These are phyloP conservation scores for Cyberlindnera americana DNA, from an alignment of 805 yeast genomes.

Conservation along the genomic window DNA sequence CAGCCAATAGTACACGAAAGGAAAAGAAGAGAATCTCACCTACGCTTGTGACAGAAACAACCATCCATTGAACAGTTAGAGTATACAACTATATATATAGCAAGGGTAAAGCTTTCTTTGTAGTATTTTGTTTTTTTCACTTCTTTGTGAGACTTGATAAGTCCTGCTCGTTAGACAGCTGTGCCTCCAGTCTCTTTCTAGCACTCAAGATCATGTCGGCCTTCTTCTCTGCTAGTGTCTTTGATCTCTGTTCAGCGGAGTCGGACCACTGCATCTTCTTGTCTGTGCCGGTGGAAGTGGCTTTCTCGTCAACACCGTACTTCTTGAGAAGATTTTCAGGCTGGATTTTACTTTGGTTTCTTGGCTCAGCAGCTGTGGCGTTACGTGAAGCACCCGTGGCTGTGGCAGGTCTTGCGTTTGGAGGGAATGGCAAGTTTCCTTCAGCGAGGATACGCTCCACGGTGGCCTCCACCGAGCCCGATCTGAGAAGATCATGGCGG, in stretches of 20 bases:
- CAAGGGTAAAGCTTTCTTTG: neutral
- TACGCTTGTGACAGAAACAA: slow-evolving; percentile 5
- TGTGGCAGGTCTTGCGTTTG: slow-evolving; percentile 25
- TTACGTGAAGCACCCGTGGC: slow-evolving; percentile 12
- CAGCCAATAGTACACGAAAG: slow-evolving; percentile 13
- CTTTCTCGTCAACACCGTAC: slow-evolving; percentile 36
- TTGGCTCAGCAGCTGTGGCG: slow-evolving; percentile 8
- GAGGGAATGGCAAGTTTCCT: slow-evolving; percentile 58
- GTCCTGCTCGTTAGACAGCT: slow-evolving; percentile 26
- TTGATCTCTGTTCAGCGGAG: slow-evolving; percentile 40
- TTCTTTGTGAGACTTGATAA: slow-evolving; percentile 14
- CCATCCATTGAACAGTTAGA: neutral
- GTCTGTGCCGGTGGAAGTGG: slow-evolving; percentile 5
- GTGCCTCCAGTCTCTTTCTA: slow-evolving; percentile 49
- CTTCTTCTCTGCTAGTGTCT: slow-evolving; percentile 44
- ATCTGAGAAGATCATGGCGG: slow-evolving; percentile 62
- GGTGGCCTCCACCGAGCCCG: slow-evolving; percentile 80
- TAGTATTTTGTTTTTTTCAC: neutral
- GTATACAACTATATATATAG: neutral
- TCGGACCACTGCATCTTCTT: slow-evolving; percentile 37
- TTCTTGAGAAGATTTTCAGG: slow-evolving; percentile 37
- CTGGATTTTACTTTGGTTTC: slow-evolving; percentile 24
- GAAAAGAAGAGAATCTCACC: slow-evolving; percentile 30
- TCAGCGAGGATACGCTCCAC: slow-evolving; percentile 65
- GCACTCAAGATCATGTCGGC: slow-evolving; percentile 60